These are phyloP conservation scores for Protomyces gravidus DNA, from an alignment of 1,139 yeast species.

Conservation along the genomic window DNA sequence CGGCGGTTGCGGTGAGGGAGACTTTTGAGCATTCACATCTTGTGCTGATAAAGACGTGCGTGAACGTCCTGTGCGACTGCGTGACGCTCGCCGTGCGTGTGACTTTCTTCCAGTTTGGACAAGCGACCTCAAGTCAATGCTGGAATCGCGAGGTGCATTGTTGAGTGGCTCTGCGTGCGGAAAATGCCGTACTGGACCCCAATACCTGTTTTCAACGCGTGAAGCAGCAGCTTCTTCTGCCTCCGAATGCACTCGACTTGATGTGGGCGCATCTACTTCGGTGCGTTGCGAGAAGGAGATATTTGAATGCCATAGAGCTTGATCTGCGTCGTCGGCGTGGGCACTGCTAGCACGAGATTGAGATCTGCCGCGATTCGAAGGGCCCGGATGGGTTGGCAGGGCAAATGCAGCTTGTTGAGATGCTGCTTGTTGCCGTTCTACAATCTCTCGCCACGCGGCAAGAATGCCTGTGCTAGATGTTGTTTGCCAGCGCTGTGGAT, in stretches of 20 bases:
- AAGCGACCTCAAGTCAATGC: background rate
- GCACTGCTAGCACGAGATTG: background rate
- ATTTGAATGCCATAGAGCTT: slow-evolving; percentile 12
- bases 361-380: background rate
- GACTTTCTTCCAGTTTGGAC: background rate
- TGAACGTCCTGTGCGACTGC: background rate
- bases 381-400: background rate
- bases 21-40: background rate
- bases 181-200: slow-evolving; percentile 21
- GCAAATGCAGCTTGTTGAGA: background rate
- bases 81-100: background rate
- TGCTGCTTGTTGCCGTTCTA: slow-evolving; percentile 13
- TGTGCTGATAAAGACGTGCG: background rate
- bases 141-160: no score
- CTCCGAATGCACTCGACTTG: background rate
- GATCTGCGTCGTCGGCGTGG: background rate
- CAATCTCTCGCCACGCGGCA: slow-evolving; percentile 30
- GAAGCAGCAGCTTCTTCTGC: background rate
- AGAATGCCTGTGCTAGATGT: slow-evolving; percentile 28
- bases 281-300: slow-evolving; percentile 7
- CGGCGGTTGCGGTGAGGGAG: no score
- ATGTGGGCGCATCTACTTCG: background rate
- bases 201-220: background rate
- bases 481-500: slow-evolving; percentile 26
- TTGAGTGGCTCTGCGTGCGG: background rate